These are phyloP conservation scores for Astrephomene gubernaculifera DNA, from an alignment of 139 green algal species.

Conservation along the genomic window DNA sequence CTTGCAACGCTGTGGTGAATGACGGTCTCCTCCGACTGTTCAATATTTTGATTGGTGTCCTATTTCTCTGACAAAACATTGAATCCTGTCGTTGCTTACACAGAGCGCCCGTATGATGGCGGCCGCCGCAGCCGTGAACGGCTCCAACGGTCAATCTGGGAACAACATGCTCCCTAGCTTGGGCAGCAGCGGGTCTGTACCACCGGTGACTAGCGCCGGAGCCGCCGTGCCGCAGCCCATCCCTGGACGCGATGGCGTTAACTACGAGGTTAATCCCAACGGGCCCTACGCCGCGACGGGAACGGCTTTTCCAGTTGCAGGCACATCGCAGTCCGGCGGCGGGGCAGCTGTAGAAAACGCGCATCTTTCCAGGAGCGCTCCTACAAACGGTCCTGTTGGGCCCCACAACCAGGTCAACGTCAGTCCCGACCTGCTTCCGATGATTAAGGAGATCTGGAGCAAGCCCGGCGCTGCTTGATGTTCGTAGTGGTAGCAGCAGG, in stretches of 20 bases:
- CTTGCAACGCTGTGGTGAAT: background rate
- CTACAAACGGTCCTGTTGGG: background rate
- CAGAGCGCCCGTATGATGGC: conserved; percentile 12
- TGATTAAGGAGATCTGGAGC: conserved; percentile 67
- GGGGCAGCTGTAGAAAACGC: background rate
- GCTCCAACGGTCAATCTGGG: background rate
- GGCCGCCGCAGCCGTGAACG: conserved; percentile 2
- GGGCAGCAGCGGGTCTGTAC: background rate
- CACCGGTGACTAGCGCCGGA: background rate
- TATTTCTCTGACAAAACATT: background rate
- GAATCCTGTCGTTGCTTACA: background rate
- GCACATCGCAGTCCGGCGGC: background rate
- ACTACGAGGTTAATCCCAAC: conserved; percentile 2
- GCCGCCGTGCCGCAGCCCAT: conserved; percentile 22
- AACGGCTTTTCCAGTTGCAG: background rate
- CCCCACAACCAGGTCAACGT: conserved; percentile 13
- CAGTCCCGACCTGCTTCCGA: conserved; percentile 46
- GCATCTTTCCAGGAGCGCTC: background rate
- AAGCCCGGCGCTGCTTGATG: conserved; percentile 6
- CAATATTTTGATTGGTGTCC: conserved; percentile 1
- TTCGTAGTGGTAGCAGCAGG: background rate
- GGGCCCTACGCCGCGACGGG: background rate
- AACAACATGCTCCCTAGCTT: conserved; percentile 5
- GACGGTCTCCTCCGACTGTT: too few species aligned
- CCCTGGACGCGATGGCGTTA: conserved; percentile 11